phyloP scores from a whole-genome alignment of 2,329 filamentous ascomycete species.

The Aspergillus intermedius region DNA sequence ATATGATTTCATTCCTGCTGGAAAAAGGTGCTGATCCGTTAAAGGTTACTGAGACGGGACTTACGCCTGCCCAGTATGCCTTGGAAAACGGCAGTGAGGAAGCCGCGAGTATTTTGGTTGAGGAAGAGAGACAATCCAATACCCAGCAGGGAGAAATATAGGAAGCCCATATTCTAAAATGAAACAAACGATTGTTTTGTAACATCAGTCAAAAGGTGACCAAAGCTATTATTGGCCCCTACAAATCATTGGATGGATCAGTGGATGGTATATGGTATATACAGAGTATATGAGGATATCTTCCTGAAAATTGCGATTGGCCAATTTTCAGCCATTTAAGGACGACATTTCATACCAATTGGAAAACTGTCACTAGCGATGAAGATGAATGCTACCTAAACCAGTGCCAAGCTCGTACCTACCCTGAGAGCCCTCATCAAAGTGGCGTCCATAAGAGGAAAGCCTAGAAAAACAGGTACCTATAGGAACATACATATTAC shows the following conservation, averaged over 20 bases:
- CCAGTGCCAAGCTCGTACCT: no score
- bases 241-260: background rate
- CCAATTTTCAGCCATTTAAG: no score
- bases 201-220: background rate
- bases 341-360: no score
- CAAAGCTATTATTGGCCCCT: background rate
- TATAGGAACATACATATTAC: background rate
- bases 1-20: background rate
- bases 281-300: background rate
- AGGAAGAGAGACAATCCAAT: background rate
- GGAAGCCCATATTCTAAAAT: background rate
- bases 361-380: no score
- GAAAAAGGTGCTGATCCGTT: background rate
- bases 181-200: background rate
- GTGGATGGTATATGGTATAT: background rate
- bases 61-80: background rate
- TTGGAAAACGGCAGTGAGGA: background rate
- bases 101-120: background rate
- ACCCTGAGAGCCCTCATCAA: no score
- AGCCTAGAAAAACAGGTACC: no score
- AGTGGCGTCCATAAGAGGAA: no score
- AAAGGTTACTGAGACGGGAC: background rate
- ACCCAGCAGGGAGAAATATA: background rate
- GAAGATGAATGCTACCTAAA: no score
- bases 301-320: no score